Conservation (phyloP, 2,329 filamentous ascomycete species). For the Talaromyces sp. region DNA sequence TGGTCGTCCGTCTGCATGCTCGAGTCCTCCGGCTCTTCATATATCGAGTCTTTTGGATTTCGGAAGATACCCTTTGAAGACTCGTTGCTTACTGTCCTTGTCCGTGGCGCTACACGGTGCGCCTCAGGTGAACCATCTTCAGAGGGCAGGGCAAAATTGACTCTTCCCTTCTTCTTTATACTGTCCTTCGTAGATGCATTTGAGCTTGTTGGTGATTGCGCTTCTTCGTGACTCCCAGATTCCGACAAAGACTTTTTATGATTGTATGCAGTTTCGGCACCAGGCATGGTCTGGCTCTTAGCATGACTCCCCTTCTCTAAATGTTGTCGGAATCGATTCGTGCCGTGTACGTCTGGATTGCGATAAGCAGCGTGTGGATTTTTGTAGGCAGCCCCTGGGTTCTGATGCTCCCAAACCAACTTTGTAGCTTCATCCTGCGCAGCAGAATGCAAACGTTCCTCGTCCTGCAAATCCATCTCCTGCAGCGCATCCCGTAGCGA, state of each 20-base stretch:
- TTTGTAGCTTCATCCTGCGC: constrained; percentile 63
- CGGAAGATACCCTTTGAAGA: constrained; percentile 53
- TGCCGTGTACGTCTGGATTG: constrained; percentile 40
- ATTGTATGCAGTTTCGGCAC: not conserved
- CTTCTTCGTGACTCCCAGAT: constrained; percentile 20
- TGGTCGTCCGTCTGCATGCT: constrained; percentile 25
- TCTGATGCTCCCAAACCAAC: constrained; percentile 62
- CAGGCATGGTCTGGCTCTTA: constrained; percentile 38
- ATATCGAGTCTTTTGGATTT: constrained; percentile 65
- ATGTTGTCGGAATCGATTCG: constrained; percentile 40
- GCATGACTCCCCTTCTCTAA: constrained; percentile 44
- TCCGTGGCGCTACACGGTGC: constrained; percentile 21
- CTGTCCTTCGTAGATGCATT: constrained; percentile 8
- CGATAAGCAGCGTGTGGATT: constrained; percentile 49
- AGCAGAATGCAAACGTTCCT: constrained; percentile 52
- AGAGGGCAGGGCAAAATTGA: constrained; percentile 38
- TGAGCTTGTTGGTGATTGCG: constrained; percentile 10
- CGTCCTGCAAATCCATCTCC: constrained; percentile 57
- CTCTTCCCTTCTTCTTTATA: constrained; percentile 21
- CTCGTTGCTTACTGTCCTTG: constrained; percentile 36
- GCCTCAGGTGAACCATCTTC: constrained; percentile 25
- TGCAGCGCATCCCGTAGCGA: constrained; percentile 56
- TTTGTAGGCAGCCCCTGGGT: constrained; percentile 49
- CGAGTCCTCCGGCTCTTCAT: constrained; percentile 72
- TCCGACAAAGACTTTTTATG: constrained; percentile 16